These are phyloP conservation scores for Plectosphaerella plurivora DNA, from an alignment of 2,329 filamentous ascomycete species.

Conservation along the genomic window DNA sequence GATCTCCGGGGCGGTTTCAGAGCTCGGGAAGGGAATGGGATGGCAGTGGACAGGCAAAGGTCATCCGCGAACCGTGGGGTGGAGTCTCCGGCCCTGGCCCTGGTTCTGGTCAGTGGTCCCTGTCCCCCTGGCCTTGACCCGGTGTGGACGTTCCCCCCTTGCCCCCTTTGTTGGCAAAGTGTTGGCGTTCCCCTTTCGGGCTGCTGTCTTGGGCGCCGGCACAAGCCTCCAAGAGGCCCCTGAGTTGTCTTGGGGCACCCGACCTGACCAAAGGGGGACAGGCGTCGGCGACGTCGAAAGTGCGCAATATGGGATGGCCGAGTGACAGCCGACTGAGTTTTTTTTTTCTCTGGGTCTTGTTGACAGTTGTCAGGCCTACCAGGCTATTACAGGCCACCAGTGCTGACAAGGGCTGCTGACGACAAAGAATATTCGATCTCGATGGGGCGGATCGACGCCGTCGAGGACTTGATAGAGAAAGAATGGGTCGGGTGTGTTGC, in stretches of 20 bases:
- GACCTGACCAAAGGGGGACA: no score
- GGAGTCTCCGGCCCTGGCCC: no score
- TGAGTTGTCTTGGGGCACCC: background rate
- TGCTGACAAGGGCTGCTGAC: background rate
- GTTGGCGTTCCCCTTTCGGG: background rate
- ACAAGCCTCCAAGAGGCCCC: background rate
- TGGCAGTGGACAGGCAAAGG: background rate
- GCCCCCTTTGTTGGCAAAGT: no score
- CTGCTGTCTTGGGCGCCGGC: background rate
- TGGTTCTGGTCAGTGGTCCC: no score
- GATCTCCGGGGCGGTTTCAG: conserved; percentile 2
- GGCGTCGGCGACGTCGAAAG: no score
- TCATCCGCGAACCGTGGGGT: background rate
- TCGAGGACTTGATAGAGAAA: no score
- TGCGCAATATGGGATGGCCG: background rate
- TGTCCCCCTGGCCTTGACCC: no score
- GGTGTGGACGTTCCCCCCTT: no score
- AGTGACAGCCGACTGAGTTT: background rate
- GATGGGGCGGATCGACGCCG: background rate
- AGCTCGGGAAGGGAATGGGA: conserved; percentile 2
- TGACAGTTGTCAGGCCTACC: background rate
- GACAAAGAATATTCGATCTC: background rate
- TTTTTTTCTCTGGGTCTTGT: background rate
- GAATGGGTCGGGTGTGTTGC: background rate
- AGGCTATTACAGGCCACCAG: no score